Percentiles rank a stretch among this genome's conserved stretches.
These are phyloP conservation scores for Neopestalotiopsis sp. DNA, from an alignment of 2,329 filamentous ascomycete species.

Conservation along the genomic window DNA sequence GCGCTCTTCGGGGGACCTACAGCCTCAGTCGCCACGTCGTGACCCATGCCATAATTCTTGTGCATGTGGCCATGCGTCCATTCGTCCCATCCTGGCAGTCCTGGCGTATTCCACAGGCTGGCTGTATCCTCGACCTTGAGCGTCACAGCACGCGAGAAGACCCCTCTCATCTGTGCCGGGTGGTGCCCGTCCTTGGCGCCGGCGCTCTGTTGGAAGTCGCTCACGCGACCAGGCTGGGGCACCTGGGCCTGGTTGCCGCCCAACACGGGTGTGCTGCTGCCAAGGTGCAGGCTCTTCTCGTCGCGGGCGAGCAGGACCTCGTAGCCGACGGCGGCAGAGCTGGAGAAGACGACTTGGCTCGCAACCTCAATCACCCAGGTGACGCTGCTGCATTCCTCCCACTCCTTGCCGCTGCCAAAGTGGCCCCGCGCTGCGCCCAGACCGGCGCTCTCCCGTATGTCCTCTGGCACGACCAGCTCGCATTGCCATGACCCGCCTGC, in stretches of 20 bases:
- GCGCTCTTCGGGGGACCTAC: slow-evolving; percentile 25
- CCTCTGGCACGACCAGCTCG: slow-evolving; percentile 78
- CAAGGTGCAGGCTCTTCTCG: slow-evolving; percentile 78
- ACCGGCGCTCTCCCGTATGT: slow-evolving; percentile 70
- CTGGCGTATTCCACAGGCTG: slow-evolving; percentile 90
- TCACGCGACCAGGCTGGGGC: slow-evolving; percentile 73
- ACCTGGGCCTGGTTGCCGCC: slow-evolving; percentile 51
- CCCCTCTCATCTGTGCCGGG: slow-evolving; percentile 70
- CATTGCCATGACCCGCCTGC: slow-evolving; percentile 88
- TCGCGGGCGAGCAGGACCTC: slow-evolving; percentile 88
- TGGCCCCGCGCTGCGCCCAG: slow-evolving; percentile 50
- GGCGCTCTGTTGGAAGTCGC: slow-evolving; percentile 74
- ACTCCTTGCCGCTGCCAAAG: slow-evolving; percentile 49
- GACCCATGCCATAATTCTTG: slow-evolving; percentile 31
- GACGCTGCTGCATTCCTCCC: slow-evolving; percentile 50
- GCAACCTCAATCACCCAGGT: slow-evolving; percentile 88
- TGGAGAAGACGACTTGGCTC: slow-evolving; percentile 93
- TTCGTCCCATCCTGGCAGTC: slow-evolving; percentile 71
- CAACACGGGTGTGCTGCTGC: slow-evolving; percentile 50
- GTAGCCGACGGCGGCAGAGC: slow-evolving; percentile 84
- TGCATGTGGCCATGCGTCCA: slow-evolving; percentile 35
- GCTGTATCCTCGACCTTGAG: slow-evolving; percentile 87
- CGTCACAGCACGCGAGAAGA: slow-evolving; percentile 82
- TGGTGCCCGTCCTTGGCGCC: slow-evolving; percentile 64
- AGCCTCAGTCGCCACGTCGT: slow-evolving; percentile 28